These are phyloP conservation scores for Collybia mongolica DNA, from an alignment of 768 basidiomycete genomes.

Conservation along the genomic window DNA sequence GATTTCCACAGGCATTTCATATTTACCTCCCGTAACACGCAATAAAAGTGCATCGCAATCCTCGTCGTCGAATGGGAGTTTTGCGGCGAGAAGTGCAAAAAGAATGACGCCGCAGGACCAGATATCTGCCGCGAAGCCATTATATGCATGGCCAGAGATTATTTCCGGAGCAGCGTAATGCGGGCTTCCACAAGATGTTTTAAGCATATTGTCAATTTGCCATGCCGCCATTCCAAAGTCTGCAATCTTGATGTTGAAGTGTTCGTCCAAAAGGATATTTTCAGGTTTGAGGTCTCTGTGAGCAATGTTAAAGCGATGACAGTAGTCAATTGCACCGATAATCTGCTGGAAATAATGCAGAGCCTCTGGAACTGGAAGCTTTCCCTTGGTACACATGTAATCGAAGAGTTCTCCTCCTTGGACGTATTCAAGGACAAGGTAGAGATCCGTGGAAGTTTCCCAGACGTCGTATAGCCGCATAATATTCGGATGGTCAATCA, in stretches of 20 bases:
- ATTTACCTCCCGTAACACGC: constrained; percentile 75
- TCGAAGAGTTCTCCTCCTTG: constrained; percentile 96
- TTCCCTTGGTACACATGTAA: constrained; percentile 78
- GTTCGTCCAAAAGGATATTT: constrained; percentile 82
- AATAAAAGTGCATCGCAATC: constrained; percentile 74
- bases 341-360: constrained; percentile 91
- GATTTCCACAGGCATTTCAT: constrained; percentile 72
- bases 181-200: constrained; percentile 90
- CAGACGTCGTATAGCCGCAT: constrained; percentile 95
- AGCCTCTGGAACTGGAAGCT: constrained; percentile 69
- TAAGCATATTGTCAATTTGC: constrained; percentile 61
- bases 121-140: constrained; percentile 87
- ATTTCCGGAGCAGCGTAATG: constrained; percentile 96
- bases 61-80: constrained; percentile 93
- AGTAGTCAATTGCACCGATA: constrained; percentile 88
- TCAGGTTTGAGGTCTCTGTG: constrained; percentile 96
- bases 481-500: constrained; percentile 93
- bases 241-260: constrained; percentile 89
- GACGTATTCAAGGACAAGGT: constrained; percentile 91
- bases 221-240: constrained; percentile 99
- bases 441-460: constrained; percentile 89
- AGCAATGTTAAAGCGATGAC: constrained; percentile 91
- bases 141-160: constrained; percentile 77
- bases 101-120: constrained; percentile 98
- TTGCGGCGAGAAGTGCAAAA: constrained; percentile 82